Percentiles rank a stretch among this genome's conserved stretches.
phyloP scores from a whole-genome alignment of 129 eudicot genomes.

The Glebionis coronaria region DNA sequence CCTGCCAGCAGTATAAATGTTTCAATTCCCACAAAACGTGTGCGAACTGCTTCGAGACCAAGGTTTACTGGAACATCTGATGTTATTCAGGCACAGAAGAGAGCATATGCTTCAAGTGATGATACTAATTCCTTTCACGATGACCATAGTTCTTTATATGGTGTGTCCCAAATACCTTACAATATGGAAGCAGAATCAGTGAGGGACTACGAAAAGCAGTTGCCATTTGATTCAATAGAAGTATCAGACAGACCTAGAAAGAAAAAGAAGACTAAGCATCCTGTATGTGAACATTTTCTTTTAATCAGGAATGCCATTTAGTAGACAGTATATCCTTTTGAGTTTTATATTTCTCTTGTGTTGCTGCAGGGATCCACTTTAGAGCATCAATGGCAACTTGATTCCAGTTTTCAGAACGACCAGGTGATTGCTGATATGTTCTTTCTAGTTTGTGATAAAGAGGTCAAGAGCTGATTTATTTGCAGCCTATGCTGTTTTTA shows the following conservation, averaged over 20 bases:
- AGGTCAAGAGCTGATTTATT: neutral
- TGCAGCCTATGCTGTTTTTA: neutral
- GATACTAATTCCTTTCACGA: constrained; percentile 95
- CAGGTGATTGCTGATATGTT: constrained; percentile 48
- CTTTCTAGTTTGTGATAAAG: constrained; percentile 3
- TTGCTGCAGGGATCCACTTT: constrained; percentile 49
- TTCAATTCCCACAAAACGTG: constrained; percentile 85
- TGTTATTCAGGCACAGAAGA: constrained; percentile 47
- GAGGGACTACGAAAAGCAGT: constrained; percentile 62
- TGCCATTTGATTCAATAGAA: constrained; percentile 58
- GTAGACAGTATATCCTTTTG: neutral
- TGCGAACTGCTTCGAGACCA: constrained; percentile 83
- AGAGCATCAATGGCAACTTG: constrained; percentile 75
- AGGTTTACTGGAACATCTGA: constrained; percentile 67
- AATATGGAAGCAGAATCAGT: constrained; percentile 77
- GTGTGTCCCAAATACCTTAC: constrained; percentile 50
- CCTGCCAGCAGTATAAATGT: constrained; percentile 59
- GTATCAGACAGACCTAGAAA: constrained; percentile 71
- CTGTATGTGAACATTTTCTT: constrained; percentile 38
- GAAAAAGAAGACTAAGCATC: constrained; percentile 80
- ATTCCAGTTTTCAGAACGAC: constrained; percentile 64
- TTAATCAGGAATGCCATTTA: constrained; percentile 8
- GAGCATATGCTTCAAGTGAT: constrained; percentile 89
- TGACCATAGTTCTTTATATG: constrained; percentile 70
- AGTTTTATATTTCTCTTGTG: constrained; percentile 6